Evolutionary conservation across 1,284 basidiomycete species (phyloP).

Genomic region (Pyrrhoderma noxium): DNA sequence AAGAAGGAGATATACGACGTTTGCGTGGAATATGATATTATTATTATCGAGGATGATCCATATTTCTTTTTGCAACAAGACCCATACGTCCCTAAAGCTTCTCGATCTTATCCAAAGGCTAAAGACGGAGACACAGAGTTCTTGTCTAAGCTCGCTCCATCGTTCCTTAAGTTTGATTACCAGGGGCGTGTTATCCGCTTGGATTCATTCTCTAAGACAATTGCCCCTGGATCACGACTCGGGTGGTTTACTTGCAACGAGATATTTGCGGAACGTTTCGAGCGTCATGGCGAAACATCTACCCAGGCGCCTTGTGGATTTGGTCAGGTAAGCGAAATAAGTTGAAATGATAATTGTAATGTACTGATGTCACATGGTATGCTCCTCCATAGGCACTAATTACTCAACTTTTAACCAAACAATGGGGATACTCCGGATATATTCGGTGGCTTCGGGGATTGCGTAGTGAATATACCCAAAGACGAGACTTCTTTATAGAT

Average conservation of each 20-base stretch:
- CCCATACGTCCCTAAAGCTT: slow-evolving; percentile 39
- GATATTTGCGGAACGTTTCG: slow-evolving; percentile 66
- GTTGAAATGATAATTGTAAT: neutral
- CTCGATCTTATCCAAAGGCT: slow-evolving; percentile 28
- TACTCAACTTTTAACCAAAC: slow-evolving; percentile 48
- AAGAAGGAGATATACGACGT: slow-evolving; percentile 78
- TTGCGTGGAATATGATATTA: slow-evolving; percentile 71
- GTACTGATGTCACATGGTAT: neutral
- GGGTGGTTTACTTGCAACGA: slow-evolving; percentile 77
- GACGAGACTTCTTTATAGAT: slow-evolving; percentile 60
- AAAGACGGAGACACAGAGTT: slow-evolving; percentile 30
- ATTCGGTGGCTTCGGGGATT: slow-evolving; percentile 70
- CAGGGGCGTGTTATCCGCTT: slow-evolving; percentile 75
- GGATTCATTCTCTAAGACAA: slow-evolving; percentile 79
- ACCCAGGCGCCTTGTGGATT: slow-evolving; percentile 74
- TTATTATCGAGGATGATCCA: slow-evolving; percentile 77
- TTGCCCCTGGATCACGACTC: slow-evolving; percentile 70
- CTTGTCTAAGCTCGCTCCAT: slow-evolving; percentile 52
- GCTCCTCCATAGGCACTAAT: slow-evolving; percentile 42
- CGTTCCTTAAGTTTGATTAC: slow-evolving; percentile 65
- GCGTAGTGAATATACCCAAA: slow-evolving; percentile 43
- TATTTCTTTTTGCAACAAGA: slow-evolving; percentile 73
- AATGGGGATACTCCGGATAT: slow-evolving; percentile 67
- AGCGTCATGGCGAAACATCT: slow-evolving; percentile 64
- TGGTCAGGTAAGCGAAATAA: slow-evolving; percentile 38